Evolutionary conservation across 345 rosid species (phyloP).

Genomic region (Lumnitzera littorea): DNA sequence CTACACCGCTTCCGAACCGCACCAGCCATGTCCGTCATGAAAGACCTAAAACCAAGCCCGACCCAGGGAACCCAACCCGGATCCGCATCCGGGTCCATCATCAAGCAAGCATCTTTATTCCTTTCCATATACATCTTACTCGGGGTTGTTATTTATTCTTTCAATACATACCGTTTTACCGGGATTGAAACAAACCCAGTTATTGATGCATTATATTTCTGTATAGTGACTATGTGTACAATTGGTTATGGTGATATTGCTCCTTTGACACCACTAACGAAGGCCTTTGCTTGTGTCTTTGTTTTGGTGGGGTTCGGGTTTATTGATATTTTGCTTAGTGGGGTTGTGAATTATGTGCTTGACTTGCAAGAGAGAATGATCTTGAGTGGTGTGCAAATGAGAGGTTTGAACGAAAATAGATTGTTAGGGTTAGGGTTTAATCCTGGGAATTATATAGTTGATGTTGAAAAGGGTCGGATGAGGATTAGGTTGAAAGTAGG

Average conservation of each 20-base stretch:
- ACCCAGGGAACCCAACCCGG: conserved; percentile 19
- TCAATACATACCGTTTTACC: conserved; percentile 50
- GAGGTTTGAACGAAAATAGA: conserved; percentile 6
- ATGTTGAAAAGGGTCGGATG: conserved; percentile 70
- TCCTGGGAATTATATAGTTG: conserved; percentile 45
- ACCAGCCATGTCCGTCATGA: conserved; percentile 69
- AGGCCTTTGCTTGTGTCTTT: conserved; percentile 57
- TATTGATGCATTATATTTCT: conserved; percentile 71
- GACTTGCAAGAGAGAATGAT: conserved; percentile 63
- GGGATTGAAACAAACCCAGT: conserved; percentile 78
- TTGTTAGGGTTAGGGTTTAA: conserved; percentile 15
- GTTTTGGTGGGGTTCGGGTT: conserved; percentile 72
- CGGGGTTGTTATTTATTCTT: conserved; percentile 55
- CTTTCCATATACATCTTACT: conserved; percentile 45
- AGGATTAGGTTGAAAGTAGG: conserved; percentile 73
- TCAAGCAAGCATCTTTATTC: conserved; percentile 48
- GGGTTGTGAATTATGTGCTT: conserved; percentile 54
- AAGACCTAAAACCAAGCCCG: conserved; percentile 18
- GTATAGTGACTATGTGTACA: conserved; percentile 79
- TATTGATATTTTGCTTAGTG: conserved; percentile 53
- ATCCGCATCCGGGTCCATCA: conserved; percentile 35
- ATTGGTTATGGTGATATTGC: conserved; percentile 82
- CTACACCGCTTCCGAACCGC: conserved; percentile 76
- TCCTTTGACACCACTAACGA: conserved; percentile 51
- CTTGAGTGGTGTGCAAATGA: conserved; percentile 33